Conservation (phyloP, 345 rosid species). For the Eutrema japonicum region DNA sequence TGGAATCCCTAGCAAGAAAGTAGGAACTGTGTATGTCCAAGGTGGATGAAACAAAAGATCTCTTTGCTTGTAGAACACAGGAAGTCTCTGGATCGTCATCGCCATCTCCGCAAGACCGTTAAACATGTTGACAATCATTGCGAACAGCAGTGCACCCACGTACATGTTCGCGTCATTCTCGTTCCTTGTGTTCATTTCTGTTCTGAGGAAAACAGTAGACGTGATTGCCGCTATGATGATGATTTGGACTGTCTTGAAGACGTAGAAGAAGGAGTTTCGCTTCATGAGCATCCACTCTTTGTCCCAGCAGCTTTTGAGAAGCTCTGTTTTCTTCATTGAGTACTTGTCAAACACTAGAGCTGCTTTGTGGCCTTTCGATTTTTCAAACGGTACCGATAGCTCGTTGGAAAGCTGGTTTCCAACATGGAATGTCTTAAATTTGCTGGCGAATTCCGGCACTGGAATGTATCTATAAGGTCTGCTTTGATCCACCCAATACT, state of each 20-base stretch:
- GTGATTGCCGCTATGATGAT: conserved; percentile 56
- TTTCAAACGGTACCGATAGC: conserved; percentile 62
- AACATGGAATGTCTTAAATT: conserved; percentile 66
- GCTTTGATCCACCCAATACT: conserved; percentile 64
- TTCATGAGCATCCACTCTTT: conserved; percentile 73
- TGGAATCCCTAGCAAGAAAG: conserved; percentile 46
- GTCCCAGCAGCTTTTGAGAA: conserved; percentile 71
- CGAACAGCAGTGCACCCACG: conserved; percentile 38
- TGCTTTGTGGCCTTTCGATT: conserved; percentile 61
- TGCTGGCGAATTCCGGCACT: conserved; percentile 59
- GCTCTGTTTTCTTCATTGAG: conserved; percentile 56
- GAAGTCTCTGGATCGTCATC: conserved; percentile 45
- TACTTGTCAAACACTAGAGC: conserved; percentile 62
- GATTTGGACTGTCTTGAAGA: conserved; percentile 67
- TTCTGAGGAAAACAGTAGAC: conserved; percentile 41
- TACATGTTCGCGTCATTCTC: conserved; percentile 41
- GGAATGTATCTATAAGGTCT: conserved; percentile 59
- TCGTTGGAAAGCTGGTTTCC: conserved; percentile 55
- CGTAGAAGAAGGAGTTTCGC: conserved; percentile 63
- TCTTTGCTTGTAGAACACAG: conserved; percentile 48
- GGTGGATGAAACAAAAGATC: conserved; percentile 51
- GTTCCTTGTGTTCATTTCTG: conserved; percentile 42
- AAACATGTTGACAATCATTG: conserved; percentile 45
- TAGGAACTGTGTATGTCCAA: conserved; percentile 46
- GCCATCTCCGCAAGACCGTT: conserved; percentile 48